A percentile compares a stretch with the other conserved stretches of the same genome.
These are phyloP conservation scores for Cryptococcus sp. DNA, from an alignment of 1,284 basidiomycete genomes.

Conservation along the genomic window DNA sequence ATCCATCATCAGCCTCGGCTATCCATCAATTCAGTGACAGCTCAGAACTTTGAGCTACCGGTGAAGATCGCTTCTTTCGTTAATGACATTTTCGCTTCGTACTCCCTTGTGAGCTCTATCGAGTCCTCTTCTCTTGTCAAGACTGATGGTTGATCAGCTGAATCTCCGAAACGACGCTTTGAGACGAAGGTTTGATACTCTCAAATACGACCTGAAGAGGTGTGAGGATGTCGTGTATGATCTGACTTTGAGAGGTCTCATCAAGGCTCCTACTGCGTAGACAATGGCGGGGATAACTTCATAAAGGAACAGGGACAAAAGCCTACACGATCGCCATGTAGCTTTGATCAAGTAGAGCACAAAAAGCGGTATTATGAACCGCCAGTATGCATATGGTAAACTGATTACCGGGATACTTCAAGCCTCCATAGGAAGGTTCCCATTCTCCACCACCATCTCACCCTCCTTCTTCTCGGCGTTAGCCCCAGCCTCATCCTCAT, in stretches of 20 bases:
- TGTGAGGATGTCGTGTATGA: slow-evolving; percentile 50
- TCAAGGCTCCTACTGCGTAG: slow-evolving; percentile 1
- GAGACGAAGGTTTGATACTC: slow-evolving; percentile 45
- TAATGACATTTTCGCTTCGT: slow-evolving; percentile 47
- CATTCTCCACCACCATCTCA: too few relatives aligned
- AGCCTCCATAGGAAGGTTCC: too few relatives aligned
- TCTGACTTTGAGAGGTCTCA: slow-evolving; percentile 39
- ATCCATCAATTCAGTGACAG: slow-evolving; percentile 47
- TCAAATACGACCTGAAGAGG: slow-evolving; percentile 49
- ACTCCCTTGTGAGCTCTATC: slow-evolving; percentile 38
- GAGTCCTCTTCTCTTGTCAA: neutral
- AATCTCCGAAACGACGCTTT: slow-evolving; percentile 48
- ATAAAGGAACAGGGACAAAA: too few relatives aligned
- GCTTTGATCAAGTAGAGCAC: too few relatives aligned
- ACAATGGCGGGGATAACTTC: too few relatives aligned
- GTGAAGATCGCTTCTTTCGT: slow-evolving; percentile 47
- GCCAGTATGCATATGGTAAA: too few relatives aligned
- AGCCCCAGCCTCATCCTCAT: too few relatives aligned
- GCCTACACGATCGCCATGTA: too few relatives aligned
- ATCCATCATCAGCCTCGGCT: slow-evolving; percentile 36
- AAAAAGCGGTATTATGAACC: too few relatives aligned
- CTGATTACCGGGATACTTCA: too few relatives aligned
- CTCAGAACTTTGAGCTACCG: slow-evolving; percentile 45
- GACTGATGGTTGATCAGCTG: slow-evolving; percentile 22
- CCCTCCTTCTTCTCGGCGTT: too few relatives aligned